Percentiles rank a stretch among this genome's conserved stretches.
Evolutionary conservation across 108 stramenopile genomes (phyloP).

Genomic region (Aurantiochytrium sp.): DNA sequence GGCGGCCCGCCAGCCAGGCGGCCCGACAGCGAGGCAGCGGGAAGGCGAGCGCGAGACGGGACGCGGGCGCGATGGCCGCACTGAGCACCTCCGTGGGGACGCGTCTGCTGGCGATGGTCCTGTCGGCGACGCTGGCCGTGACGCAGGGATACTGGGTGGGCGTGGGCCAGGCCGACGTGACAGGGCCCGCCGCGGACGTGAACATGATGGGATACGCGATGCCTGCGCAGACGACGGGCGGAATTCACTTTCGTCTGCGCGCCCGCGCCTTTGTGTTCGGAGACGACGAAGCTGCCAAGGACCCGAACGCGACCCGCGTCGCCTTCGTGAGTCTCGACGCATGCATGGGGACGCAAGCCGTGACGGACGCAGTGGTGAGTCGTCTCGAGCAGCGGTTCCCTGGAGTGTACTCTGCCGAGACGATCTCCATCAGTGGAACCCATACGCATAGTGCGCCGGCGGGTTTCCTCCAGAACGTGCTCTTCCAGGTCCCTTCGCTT

Average conservation of each 20-base stretch:
- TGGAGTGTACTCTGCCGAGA: constrained; percentile 18
- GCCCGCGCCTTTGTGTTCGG: constrained; percentile 50
- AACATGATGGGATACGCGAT: constrained; percentile 31
- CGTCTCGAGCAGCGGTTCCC: not conserved
- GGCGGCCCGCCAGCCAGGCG: too few species aligned
- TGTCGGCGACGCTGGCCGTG: too few species aligned
- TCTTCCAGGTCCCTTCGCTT: constrained; percentile 47
- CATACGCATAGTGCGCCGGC: constrained; percentile 56
- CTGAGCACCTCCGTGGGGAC: too few species aligned
- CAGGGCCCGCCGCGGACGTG: constrained; percentile 15
- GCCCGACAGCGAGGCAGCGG: too few species aligned
- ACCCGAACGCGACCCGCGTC: constrained; percentile 22
- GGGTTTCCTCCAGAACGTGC: constrained; percentile 55
- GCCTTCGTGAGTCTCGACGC: constrained; percentile 54
- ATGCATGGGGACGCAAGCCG: constrained; percentile 45
- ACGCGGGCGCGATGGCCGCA: too few species aligned
- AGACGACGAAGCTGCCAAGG: not conserved
- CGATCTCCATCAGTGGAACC: constrained; percentile 39
- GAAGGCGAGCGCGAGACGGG: too few species aligned
- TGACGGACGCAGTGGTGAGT: constrained; percentile 32
- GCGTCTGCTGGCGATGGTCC: too few species aligned
- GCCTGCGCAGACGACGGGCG: constrained; percentile 38
- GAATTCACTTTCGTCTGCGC: constrained; percentile 46
- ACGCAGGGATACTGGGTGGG: not conserved
- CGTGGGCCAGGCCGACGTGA: not conserved